Evolutionary conservation across 345 rosid genomes (phyloP).

Genomic region (Rhizophora mangle): DNA sequence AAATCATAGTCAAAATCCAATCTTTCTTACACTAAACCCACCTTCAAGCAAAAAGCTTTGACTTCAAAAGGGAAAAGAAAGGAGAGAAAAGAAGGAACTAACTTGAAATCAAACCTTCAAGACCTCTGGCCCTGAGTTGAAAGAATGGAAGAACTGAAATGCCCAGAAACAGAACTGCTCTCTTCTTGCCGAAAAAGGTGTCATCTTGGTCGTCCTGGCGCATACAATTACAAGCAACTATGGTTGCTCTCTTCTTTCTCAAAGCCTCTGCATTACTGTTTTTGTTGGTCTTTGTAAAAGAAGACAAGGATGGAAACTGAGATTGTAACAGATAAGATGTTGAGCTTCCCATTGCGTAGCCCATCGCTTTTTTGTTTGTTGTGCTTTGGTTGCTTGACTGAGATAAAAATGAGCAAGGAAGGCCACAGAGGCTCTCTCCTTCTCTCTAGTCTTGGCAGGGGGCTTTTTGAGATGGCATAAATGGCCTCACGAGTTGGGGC

Average conservation of each 20-base stretch:
- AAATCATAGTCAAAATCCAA: neutral
- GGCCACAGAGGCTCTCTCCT: too few relatives aligned
- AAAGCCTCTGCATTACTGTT: constrained; percentile 26
- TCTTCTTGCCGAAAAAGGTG: constrained; percentile 34
- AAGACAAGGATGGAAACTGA: constrained; percentile 29
- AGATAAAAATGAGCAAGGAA: too few relatives aligned
- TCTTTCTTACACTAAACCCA: neutral
- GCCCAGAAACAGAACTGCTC: constrained; percentile 60
- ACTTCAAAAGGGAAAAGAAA: neutral
- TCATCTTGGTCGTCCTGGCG: constrained; percentile 32
- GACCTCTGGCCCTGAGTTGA: constrained; percentile 45
- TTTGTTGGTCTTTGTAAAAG: constrained; percentile 3
- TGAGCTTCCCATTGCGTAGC: constrained; percentile 44
- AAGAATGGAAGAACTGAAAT: constrained; percentile 66
- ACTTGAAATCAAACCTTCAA: constrained; percentile 34
- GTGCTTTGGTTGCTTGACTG: neutral
- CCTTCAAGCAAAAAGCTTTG: neutral
- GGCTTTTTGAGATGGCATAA: too few relatives aligned
- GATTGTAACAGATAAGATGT: constrained; percentile 35
- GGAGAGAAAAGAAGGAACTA: constrained; percentile 15
- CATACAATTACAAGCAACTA: constrained; percentile 37
- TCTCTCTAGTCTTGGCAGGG: too few relatives aligned
- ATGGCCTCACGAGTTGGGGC: too few relatives aligned
- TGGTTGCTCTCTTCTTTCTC: constrained; percentile 33
- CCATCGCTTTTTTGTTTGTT: constrained; percentile 20